Evolutionary conservation across 805 yeast genomes (phyloP), one percentile per base, ranked within the genome.

Genomic region (Komagataella kurtzmanii): DNA sequence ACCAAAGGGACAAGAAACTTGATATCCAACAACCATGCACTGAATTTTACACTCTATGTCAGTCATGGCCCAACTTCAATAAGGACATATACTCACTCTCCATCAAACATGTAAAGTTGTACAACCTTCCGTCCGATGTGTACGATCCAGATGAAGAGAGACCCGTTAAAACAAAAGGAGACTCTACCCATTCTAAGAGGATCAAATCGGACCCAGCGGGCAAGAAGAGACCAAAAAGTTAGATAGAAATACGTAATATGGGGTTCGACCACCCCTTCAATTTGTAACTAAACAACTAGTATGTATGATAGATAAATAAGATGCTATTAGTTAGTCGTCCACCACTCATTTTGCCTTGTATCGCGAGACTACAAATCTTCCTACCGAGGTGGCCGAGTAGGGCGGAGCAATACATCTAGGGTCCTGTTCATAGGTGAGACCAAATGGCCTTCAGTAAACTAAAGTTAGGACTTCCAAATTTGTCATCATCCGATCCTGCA

Each of bases 21-120:
- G 96, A 89, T 64, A 83, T 91, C 53, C 95, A 85, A 59, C 77
- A 81, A 56, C 96, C 96, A 17, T 90, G 98, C 63, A 76, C 87
- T 18, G 98, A 93, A 54, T 93, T 91, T 64, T 88, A 78, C 68
- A 81, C 76, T 46, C 67, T 88, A 6, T 88, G 97, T 66, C 81
- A 87, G 56, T 75, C 79, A 40, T 87, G 91, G 80, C 73, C 73
- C 18, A 73, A 74, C 44, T 93, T 79, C 59, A 77, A 84, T 57
- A 83, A 79, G 51, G 77, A 79, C 47, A 65, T 74, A 7, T 74
- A 81, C 59, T 71, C 80, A 21, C 71, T 91, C 54, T 73, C 77
- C 52, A 80, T 89, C 59, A 83, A 81, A 61, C 86, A 80, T 59
- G 88, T 85, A 49, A 85, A 87, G 59, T 65, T 84, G 46, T 77